Base-by-base conservation (phyloP, 164 flowering plant genomes). In the Chimonanthus salicifolius region DNA sequence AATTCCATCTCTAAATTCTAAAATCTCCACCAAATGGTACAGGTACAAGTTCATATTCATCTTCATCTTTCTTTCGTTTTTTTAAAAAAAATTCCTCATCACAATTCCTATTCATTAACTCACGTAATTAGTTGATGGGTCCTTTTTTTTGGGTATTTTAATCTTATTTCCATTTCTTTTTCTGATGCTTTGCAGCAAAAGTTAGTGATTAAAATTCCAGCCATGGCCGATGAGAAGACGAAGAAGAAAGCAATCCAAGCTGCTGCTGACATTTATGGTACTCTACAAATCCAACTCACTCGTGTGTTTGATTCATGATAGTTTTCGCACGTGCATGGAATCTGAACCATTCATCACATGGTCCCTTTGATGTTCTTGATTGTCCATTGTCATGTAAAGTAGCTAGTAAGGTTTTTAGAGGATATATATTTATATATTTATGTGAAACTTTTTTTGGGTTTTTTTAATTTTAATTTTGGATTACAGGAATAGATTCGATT, bases 231-330 rank as follows among this genome's bases (percentile, higher is more conserved):
- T 80, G 95, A 89, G 16, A 92, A 86, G 75, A 91, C 97, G 4
- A 92, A 90, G 84, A 92, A 94, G 84, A 94, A 88, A 70, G 97
- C 98, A 47, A 92, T 94, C 2, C 94, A 91, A 80, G 98, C 99
- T 33, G 99, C 89, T 10, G 97, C 99, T 9, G 93, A 90, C 73
- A 90, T 94, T 4, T 82, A 72, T 68, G 98, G 98, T 94, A 82
- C 8, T 68, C 20, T 67, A 7, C 33, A 33, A 33, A 33, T 33
- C 33, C 33, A 33, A 33, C 33, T 33, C 2, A 33, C 1, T 33
- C 33, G 33, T 33, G 33, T 33, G 33, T 33, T 33, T 33, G 33
- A 33, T 33, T 33, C 1, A 33, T 33, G 33, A 33, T 33, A 1
- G 2, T 33, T 33, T 33, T 1, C 33, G 33, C 33, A 1, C 33